phyloP scores from a whole-genome alignment of 805 yeast genomes.

The Yarrowia keelungensis region DNA sequence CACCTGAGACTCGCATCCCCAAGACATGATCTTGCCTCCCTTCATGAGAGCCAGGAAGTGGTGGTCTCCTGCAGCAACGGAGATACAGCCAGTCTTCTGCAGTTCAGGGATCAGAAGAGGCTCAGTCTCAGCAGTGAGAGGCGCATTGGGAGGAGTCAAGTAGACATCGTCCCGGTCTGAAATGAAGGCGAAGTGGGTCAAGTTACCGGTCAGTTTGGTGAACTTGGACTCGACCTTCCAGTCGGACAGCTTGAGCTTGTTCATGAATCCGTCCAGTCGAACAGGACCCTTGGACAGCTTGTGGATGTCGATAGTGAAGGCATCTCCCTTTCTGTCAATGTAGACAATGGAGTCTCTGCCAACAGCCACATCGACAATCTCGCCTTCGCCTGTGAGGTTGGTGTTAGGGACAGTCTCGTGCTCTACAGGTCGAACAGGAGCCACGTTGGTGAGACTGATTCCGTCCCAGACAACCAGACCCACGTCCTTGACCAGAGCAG shows the following conservation, averaged over 20 bases:
- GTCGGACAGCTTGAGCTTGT: slow-evolving; percentile 47
- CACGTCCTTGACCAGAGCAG: slow-evolving; percentile 56
- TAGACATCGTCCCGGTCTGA: slow-evolving; percentile 59
- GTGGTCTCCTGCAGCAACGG: slow-evolving; percentile 74
- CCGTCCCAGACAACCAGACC: slow-evolving; percentile 69
- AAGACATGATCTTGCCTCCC: slow-evolving; percentile 63
- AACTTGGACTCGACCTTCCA: slow-evolving; percentile 52
- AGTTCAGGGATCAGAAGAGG: slow-evolving; percentile 54
- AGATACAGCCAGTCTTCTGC: slow-evolving; percentile 58
- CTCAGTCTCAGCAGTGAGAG: slow-evolving; percentile 42
- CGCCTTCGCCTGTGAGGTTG: slow-evolving; percentile 6
- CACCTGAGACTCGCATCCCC: slow-evolving; percentile 69
- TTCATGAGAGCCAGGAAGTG: slow-evolving; percentile 69
- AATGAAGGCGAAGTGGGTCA: slow-evolving; percentile 61
- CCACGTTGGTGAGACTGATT: slow-evolving; percentile 22
- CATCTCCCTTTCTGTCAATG: slow-evolving; percentile 56
- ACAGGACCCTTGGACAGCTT: slow-evolving; percentile 42
- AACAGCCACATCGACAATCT: slow-evolving; percentile 60
- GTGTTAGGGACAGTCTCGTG: slow-evolving; percentile 41
- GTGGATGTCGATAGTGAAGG: slow-evolving; percentile 51
- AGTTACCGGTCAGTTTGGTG: slow-evolving; percentile 63
- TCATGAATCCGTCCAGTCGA: slow-evolving; percentile 45
- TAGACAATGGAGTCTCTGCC: slow-evolving; percentile 62
- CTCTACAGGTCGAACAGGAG: slow-evolving; percentile 11
- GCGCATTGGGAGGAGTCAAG: slow-evolving; percentile 41